These are phyloP conservation scores for Fraxinus ornus DNA, from an alignment of 305 asterid species.

Conservation along the genomic window DNA sequence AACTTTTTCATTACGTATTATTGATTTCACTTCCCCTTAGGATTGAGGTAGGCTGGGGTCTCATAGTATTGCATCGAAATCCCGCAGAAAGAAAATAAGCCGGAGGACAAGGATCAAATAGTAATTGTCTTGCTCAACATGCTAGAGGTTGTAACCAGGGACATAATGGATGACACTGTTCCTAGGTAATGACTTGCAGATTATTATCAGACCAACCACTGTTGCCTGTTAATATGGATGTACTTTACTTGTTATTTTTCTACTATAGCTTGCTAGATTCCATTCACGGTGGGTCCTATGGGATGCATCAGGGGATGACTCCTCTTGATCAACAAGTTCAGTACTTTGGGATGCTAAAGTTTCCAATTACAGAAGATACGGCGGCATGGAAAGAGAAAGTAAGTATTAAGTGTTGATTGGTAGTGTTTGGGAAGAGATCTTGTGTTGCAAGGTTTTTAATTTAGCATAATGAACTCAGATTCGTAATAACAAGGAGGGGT, in stretches of 20 bases:
- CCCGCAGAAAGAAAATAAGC: constrained; percentile 67
- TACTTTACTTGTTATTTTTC: constrained; percentile 23
- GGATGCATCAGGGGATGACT: constrained; percentile 63
- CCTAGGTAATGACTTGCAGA: constrained; percentile 53
- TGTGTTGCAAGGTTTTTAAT: constrained; percentile 8
- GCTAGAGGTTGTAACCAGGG: constrained; percentile 94
- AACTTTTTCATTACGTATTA: constrained; percentile 9
- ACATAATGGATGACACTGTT: constrained; percentile 82
- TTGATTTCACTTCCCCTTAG: neutral
- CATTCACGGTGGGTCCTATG: constrained; percentile 72
- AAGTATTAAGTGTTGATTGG: constrained; percentile 24
- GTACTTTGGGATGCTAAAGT: constrained; percentile 64
- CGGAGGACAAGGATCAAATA: constrained; percentile 83
- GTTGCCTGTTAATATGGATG: constrained; percentile 15
- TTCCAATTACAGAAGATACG: constrained; percentile 79
- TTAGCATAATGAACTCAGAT: neutral
- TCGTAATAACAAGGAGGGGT: neutral
- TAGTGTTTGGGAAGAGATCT: constrained; percentile 11
- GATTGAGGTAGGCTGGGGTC: constrained; percentile 19
- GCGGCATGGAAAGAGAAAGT: constrained; percentile 98
- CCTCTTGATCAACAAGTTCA: constrained; percentile 63
- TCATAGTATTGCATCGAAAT: constrained; percentile 15
- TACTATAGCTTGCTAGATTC: constrained; percentile 69
- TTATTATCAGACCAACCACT: constrained; percentile 11
- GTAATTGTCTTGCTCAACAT: constrained; percentile 89